Percentiles rank a stretch among this genome's conserved stretches.
phyloP scores from a whole-genome alignment of 495 filamentous ascomycete genomes.

The Penicillium lividum region DNA sequence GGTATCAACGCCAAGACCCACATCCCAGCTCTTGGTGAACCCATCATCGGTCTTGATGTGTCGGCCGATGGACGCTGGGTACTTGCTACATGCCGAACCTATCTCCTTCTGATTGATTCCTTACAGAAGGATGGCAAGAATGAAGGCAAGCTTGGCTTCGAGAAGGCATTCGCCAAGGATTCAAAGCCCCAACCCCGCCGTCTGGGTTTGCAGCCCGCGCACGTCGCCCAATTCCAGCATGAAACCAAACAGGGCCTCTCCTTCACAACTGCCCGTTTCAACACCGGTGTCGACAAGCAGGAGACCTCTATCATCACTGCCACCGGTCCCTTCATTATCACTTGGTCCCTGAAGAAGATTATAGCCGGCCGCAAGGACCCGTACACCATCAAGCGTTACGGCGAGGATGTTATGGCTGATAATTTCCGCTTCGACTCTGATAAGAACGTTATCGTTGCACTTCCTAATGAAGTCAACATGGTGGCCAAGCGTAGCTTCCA shows the following conservation, averaged over 20 bases:
- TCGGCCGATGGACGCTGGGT: constrained; percentile 95
- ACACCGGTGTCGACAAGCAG: constrained; percentile 74
- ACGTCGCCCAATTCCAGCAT: constrained; percentile 95
- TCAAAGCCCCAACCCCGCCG: constrained; percentile 91
- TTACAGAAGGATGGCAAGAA: constrained; percentile 93
- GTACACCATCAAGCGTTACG: constrained; percentile 94
- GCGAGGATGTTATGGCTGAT: constrained; percentile 95
- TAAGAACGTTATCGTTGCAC: constrained; percentile 95
- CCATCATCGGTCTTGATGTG: constrained; percentile 92
- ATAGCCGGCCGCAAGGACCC: constrained; percentile 75
- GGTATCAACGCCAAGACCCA: constrained; percentile 98
- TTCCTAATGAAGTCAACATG: constrained; percentile 98
- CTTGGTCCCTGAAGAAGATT: constrained; percentile 92
- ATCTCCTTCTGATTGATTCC: constrained; percentile 89
- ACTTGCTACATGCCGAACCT: constrained; percentile 90
- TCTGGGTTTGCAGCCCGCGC: constrained; percentile 79
- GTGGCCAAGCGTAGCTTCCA: constrained; percentile 80
- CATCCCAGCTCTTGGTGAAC: constrained; percentile 91
- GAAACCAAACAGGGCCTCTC: constrained; percentile 83
- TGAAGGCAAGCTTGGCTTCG: constrained; percentile 95
- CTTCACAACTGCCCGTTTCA: constrained; percentile 93
- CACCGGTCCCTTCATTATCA: constrained; percentile 96
- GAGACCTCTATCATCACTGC: constrained; percentile 95
- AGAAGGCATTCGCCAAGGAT: constrained; percentile 89
- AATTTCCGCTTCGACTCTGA: constrained; percentile 97